phyloP scores from a whole-genome alignment of 2,329 filamentous ascomycete species.

The Exophiala lecanii-corni region DNA sequence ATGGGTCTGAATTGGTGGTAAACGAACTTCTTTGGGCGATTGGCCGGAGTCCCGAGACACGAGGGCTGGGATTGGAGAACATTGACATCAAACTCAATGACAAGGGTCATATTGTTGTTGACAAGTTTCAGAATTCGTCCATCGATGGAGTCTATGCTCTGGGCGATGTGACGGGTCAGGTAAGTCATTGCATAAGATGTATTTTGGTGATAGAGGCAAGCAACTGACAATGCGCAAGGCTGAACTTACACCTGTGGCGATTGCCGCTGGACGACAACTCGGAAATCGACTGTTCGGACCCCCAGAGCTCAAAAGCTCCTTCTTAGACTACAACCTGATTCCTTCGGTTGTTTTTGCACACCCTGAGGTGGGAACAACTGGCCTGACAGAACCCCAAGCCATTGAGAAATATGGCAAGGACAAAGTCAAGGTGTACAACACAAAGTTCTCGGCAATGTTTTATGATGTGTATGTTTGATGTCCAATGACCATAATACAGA shows the following conservation, averaged over 20 bases:
- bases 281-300: constrained; percentile 48
- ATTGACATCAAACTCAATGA: constrained; percentile 39
- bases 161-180: constrained; percentile 48
- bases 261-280: constrained; percentile 48
- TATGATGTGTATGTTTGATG: constrained; percentile 36
- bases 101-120: constrained; percentile 42
- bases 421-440: constrained; percentile 48
- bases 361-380: constrained; percentile 47
- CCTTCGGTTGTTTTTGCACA: constrained; percentile 51
- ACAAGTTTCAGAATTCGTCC: constrained; percentile 49
- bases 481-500: too few relatives aligned
- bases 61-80: constrained; percentile 39
- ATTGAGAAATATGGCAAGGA: constrained; percentile 45
- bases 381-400: constrained; percentile 48
- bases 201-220: too few relatives aligned
- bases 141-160: constrained; percentile 46
- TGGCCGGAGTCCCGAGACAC: constrained; percentile 43
- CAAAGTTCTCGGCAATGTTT: constrained; percentile 47
- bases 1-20: constrained; percentile 41
- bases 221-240: too few relatives aligned
- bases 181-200: too few relatives aligned
- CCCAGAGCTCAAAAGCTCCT: constrained; percentile 39
- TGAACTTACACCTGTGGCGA: constrained; percentile 50
- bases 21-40: constrained; percentile 51
- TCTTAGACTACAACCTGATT: constrained; percentile 47